Evolutionary conservation across 352 stramenopile genomes (phyloP).

Genomic region (Pilasporangium apinafurcum): DNA sequence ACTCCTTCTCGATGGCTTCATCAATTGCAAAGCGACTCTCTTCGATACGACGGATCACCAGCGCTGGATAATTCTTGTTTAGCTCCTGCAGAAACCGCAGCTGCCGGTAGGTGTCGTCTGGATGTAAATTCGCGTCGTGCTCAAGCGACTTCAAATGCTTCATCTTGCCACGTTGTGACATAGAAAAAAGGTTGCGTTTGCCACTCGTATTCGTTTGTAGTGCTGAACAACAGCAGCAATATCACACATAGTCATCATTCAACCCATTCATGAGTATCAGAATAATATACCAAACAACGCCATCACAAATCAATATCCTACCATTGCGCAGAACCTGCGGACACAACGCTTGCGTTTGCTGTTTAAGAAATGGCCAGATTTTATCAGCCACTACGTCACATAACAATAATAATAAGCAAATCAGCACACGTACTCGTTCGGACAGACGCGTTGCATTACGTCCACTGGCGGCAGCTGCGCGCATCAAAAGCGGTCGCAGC

Average conservation of each 20-base stretch:
- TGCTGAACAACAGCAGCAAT: background rate
- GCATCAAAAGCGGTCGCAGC: no score
- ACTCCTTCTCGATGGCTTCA: conserved; percentile 80
- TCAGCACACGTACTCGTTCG: no score
- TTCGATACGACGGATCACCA: conserved; percentile 81
- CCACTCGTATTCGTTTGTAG: no score
- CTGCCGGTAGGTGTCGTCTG: conserved; percentile 70
- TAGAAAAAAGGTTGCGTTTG: conserved; percentile 73
- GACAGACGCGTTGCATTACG: no score
- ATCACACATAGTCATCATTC: background rate
- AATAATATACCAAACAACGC: no score
- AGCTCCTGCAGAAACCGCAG: conserved; percentile 83
- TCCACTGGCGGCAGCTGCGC: no score
- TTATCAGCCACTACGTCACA: no score
- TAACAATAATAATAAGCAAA: no score
- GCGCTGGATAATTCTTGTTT: conserved; percentile 80
- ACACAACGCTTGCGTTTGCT: conserved; percentile 1
- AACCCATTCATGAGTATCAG: no score
- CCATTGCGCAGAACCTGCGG: conserved; percentile 2
- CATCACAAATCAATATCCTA: background rate
- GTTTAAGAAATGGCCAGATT: no score
- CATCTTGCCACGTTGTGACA: conserved; percentile 66
- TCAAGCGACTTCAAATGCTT: conserved; percentile 83
- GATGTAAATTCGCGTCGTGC: conserved; percentile 68
- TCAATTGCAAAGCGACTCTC: conserved; percentile 78